phyloP scores from a whole-genome alignment of 148 eudicot species.

The Hydrangea macrophylla region DNA sequence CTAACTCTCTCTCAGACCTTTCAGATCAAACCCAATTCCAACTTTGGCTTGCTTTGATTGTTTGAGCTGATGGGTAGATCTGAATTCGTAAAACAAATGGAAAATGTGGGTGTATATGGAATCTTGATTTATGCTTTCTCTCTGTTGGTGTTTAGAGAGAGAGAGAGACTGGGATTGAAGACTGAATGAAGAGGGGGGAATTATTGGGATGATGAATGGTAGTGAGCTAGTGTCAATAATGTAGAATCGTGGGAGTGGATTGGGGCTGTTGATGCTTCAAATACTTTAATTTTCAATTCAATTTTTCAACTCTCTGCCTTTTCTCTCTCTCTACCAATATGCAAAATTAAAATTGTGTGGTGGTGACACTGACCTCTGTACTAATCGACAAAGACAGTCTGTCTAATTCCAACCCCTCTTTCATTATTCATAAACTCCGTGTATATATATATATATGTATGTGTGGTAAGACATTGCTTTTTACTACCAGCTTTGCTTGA shows the following conservation, averaged over 20 bases:
- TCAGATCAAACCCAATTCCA: neutral
- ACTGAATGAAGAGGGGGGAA: neutral
- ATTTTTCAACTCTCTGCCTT: neutral
- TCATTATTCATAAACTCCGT: neutral
- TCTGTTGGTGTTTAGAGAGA: neutral
- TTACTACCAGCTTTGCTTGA: neutral
- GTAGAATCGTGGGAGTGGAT: neutral
- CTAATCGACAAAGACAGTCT: slow-evolving; percentile 38
- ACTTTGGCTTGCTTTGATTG: neutral
- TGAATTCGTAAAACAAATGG: neutral
- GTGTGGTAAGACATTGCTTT: neutral
- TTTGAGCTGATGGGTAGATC: neutral
- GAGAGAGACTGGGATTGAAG: neutral
- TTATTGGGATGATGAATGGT: neutral
- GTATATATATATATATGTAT: too few relatives aligned
- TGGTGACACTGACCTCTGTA: slow-evolving; percentile 34
- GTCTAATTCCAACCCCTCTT: slow-evolving; percentile 19
- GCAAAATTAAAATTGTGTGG: slow-evolving; percentile 12
- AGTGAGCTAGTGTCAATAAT: neutral
- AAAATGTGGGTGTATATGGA: neutral
- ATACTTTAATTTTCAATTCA: neutral
- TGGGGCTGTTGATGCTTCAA: neutral
- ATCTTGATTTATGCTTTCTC: neutral
- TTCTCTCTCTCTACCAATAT: too few relatives aligned
- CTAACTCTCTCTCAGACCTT: too few relatives aligned